A percentile compares a stretch with the other conserved stretches of the same genome.
These are phyloP conservation scores for Collybiopsis luxurians DNA, from an alignment of 768 basidiomycete genomes.

Conservation along the genomic window DNA sequence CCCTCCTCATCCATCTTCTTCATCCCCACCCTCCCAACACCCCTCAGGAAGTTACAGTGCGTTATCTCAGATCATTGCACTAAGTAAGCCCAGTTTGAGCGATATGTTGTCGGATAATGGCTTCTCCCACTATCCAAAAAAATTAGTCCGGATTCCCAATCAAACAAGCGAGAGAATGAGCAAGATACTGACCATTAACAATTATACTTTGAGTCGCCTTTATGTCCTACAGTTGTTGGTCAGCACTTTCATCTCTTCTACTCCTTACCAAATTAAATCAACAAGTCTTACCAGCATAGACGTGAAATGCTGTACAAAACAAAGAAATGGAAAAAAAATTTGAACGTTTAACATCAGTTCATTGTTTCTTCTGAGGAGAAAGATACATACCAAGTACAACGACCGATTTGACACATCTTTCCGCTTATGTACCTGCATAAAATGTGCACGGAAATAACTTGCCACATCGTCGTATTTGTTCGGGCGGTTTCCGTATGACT, in stretches of 20 bases:
- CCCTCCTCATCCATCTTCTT: too few relatives aligned
- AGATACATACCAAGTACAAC: constrained; percentile 58
- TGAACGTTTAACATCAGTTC: too few relatives aligned
- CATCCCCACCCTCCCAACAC: too few relatives aligned
- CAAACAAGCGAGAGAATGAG: neutral
- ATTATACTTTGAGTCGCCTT: constrained; percentile 67
- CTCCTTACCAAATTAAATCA: neutral
- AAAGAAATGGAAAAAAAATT: neutral
- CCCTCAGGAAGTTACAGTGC: too few relatives aligned
- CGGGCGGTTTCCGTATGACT: constrained; percentile 62
- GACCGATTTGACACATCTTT: constrained; percentile 58
- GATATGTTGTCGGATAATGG: constrained; percentile 65
- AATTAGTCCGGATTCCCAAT: neutral
- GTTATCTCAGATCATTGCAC: too few relatives aligned
- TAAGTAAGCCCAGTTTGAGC: constrained; percentile 40
- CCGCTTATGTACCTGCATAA: constrained; percentile 65
- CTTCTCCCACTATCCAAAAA: constrained; percentile 52
- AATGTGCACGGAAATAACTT: constrained; percentile 84
- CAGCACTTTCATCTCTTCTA: neutral
- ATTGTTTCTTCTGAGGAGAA: neutral
- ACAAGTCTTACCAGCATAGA: constrained; percentile 56
- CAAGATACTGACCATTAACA: constrained; percentile 45
- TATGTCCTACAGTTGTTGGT: constrained; percentile 49
- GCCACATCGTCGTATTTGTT: constrained; percentile 71
- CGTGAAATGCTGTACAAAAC: constrained; percentile 54